Conservation (phyloP, 345 rosid species). For the Pugionium cornutum region DNA sequence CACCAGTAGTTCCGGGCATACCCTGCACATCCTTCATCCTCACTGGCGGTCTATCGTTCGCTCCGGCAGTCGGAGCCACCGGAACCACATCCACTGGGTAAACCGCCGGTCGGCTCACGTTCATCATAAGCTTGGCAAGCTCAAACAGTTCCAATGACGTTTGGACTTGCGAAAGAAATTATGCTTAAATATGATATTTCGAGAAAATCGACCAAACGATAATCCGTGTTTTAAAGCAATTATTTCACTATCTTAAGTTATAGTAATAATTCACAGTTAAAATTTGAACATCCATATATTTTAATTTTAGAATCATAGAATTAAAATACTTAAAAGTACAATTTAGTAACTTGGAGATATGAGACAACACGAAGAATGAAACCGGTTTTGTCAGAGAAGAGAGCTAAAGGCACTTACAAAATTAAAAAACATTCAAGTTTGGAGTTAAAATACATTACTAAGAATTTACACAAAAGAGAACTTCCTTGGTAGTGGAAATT, state of each 20-base stretch:
- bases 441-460: conserved; percentile 31
- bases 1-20: conserved; percentile 84
- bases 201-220: too few species aligned
- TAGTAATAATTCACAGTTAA: too few species aligned
- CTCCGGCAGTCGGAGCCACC: conserved; percentile 57
- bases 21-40: conserved; percentile 83
- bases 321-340: too few species aligned
- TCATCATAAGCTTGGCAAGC: conserved; percentile 32
- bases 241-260: too few species aligned
- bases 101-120: conserved; percentile 67
- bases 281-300: too few species aligned
- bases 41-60: conserved; percentile 44
- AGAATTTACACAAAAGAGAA: conserved; percentile 36
- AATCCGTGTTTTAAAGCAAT: too few species aligned
- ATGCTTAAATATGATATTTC: too few species aligned
- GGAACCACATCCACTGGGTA: conserved; percentile 67
- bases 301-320: too few species aligned
- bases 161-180: too few species aligned
- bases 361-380: too few species aligned
- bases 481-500: conserved; percentile 36
- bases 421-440: conserved; percentile 24
- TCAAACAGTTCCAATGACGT: conserved; percentile 1
- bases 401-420: conserved; percentile 16
- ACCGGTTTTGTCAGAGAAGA: not conserved
- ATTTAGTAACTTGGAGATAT: too few species aligned